These are phyloP conservation scores for Solanum pimpinellifolium DNA, from an alignment of 257 asterid genomes.

Conservation along the genomic window DNA sequence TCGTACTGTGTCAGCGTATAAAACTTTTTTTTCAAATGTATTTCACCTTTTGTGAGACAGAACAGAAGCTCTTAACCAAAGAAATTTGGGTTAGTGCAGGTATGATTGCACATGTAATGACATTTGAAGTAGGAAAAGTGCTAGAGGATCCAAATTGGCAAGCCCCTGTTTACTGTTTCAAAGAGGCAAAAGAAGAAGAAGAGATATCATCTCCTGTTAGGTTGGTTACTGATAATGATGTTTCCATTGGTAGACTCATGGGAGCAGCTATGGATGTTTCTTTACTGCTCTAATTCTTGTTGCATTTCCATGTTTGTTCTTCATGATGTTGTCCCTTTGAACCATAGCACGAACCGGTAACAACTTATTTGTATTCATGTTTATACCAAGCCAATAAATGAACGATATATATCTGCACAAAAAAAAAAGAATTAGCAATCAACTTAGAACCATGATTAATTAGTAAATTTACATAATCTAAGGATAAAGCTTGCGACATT, in stretches of 20 bases:
- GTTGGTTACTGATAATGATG: background rate
- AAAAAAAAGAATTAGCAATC: background rate
- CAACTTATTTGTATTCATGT: background rate
- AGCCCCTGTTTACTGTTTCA: conserved; percentile 63
- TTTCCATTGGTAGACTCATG: conserved; percentile 10
- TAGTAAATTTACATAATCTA: background rate
- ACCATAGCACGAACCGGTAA: background rate
- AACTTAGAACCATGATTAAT: background rate
- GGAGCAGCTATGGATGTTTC: conserved; percentile 7
- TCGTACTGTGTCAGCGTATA: background rate
- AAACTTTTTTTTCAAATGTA: background rate
- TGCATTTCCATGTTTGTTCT: background rate
- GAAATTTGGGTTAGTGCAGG: conserved; percentile 24
- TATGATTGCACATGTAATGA: conserved; percentile 49
- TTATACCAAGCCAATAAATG: background rate
- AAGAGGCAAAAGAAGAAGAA: background rate
- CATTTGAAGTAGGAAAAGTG: conserved; percentile 68
- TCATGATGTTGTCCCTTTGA: background rate
- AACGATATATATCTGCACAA: background rate
- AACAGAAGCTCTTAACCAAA: background rate
- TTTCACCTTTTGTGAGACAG: background rate
- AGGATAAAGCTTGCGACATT: background rate
- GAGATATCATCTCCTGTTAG: background rate
- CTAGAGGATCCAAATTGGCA: conserved; percentile 75
- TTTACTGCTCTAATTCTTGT: background rate